phyloP scores from a whole-genome alignment of 2,329 filamentous ascomycete species.

The Apiospora koreana region DNA sequence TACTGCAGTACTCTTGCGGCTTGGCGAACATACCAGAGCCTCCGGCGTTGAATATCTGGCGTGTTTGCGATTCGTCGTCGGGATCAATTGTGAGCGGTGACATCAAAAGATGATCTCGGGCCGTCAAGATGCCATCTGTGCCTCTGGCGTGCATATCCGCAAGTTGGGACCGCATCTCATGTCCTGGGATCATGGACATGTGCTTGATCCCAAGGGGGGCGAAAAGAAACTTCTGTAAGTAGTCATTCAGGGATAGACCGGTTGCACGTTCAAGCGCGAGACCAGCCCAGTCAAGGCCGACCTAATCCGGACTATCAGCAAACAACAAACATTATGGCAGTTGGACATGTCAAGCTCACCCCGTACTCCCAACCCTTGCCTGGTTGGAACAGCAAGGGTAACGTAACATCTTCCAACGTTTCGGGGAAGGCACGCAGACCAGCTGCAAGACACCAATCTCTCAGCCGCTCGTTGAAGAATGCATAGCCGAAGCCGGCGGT shows the following conservation, averaged over 20 bases:
- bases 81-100: conserved; percentile 25
- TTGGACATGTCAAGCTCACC: conserved; percentile 34
- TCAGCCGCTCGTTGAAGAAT: conserved; percentile 51
- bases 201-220: conserved; percentile 48
- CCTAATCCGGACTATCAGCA: conserved; percentile 33
- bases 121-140: conserved; percentile 40
- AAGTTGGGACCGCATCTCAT: conserved; percentile 54
- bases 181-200: conserved; percentile 58
- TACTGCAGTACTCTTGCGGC: conserved; percentile 61
- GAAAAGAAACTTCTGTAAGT: conserved; percentile 49
- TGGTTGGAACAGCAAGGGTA: conserved; percentile 63
- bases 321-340: background rate
- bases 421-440: conserved; percentile 61
- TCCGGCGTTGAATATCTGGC: conserved; percentile 55
- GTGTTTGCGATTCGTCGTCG: conserved; percentile 43
- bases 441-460: conserved; percentile 47
- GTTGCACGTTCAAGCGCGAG: conserved; percentile 47
- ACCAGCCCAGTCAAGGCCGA: conserved; percentile 55
- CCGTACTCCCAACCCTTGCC: conserved; percentile 64
- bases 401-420: conserved; percentile 49
- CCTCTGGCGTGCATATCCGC: conserved; percentile 58
- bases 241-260: conserved; percentile 46
- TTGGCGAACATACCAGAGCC: conserved; percentile 63
- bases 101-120: conserved; percentile 52
- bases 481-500: conserved; percentile 59